phyloP scores from a whole-genome alignment of 495 filamentous ascomycete species.

The Polyplosphaeria fusca region DNA sequence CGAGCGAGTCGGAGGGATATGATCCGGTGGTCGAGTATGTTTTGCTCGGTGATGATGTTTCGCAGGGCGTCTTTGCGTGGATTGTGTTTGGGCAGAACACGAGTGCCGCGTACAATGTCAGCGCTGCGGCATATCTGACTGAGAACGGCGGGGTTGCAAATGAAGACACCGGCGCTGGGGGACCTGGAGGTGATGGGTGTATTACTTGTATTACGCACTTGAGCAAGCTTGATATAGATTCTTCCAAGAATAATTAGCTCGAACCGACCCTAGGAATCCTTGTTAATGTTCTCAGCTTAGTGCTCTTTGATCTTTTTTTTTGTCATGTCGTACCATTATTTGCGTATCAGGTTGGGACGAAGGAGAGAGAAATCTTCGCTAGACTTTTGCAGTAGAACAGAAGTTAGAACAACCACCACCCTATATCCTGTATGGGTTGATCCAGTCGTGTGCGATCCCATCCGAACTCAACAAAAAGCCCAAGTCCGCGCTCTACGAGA shows the following conservation, averaged over 20 bases:
- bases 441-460: no score
- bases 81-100: slow-evolving; percentile 55
- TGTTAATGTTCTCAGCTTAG: no score
- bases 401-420: no score
- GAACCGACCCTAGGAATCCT: slow-evolving; percentile 55
- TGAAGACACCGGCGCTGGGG: slow-evolving; percentile 10
- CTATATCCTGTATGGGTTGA: no score
- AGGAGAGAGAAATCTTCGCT: no score
- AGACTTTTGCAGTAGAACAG: no score
- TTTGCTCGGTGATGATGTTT: slow-evolving; percentile 50
- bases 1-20: slow-evolving; percentile 46
- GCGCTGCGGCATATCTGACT: slow-evolving; percentile 6
- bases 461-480: not conserved
- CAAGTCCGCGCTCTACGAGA: not conserved
- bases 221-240: no score
- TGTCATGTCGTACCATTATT: no score
- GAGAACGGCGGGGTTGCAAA: slow-evolving; percentile 22
- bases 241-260: no score
- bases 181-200: slow-evolving; percentile 10
- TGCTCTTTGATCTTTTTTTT: no score
- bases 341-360: no score
- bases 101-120: slow-evolving; percentile 4
- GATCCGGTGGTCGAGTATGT: slow-evolving; percentile 60
- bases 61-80: slow-evolving; percentile 54
- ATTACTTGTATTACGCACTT: no score